Evolutionary conservation across 345 rosid species (phyloP).

Genomic region (Citrus mangshanensis): DNA sequence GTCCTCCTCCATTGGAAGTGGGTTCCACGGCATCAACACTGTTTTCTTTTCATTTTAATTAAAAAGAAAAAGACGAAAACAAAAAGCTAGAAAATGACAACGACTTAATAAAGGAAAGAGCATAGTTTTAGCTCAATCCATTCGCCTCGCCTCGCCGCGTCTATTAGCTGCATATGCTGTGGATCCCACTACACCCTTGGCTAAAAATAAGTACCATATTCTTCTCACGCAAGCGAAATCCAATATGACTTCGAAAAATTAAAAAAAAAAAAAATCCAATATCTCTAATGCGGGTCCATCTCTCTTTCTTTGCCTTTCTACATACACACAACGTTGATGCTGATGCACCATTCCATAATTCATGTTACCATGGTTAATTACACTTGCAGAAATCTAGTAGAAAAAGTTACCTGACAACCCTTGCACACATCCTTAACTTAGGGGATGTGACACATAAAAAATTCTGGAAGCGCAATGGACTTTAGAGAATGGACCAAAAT

Average conservation of each 20-base stretch:
- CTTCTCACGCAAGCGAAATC: slow-evolving; percentile 6
- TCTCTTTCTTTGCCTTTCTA: not conserved
- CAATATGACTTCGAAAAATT: not conserved
- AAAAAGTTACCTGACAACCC: too few species aligned
- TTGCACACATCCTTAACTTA: too few species aligned
- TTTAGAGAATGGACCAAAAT: too few species aligned
- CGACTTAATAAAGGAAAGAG: not conserved
- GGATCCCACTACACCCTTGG: slow-evolving; percentile 20
- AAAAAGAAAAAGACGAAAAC: not conserved
- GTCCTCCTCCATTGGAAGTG: slow-evolving; percentile 70
- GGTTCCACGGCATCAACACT: slow-evolving; percentile 57
- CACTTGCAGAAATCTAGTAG: not conserved
- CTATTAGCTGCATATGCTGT: slow-evolving; percentile 25
- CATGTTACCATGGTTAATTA: not conserved
- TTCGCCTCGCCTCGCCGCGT: slow-evolving; percentile 25
- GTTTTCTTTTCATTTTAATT: not conserved
- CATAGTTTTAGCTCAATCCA: not conserved
- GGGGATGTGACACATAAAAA: too few species aligned
- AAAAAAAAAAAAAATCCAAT: too few species aligned
- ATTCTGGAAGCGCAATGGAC: too few species aligned
- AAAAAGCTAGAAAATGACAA: not conserved
- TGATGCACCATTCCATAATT: not conserved
- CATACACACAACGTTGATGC: not conserved
- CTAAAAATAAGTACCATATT: not conserved
- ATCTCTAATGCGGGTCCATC: not conserved